Evolutionary conservation across 1,284 basidiomycete genomes (phyloP).

Genomic region (Fomitopsis schrenkii): DNA sequence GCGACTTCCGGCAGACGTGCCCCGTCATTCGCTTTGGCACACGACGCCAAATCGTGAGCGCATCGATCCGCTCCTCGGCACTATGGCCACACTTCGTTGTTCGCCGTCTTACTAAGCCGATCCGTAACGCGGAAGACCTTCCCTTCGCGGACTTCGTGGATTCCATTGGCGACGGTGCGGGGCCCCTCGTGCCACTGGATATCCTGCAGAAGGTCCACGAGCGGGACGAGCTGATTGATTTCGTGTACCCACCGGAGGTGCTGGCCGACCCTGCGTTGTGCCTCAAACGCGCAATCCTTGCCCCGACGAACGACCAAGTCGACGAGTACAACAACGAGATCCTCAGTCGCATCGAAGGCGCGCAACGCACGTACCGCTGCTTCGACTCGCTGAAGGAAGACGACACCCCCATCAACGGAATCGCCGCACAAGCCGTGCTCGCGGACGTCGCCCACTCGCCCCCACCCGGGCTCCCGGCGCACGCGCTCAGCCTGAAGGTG

Average conservation of each 20-base stretch:
- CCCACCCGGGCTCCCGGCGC: conserved; percentile 29
- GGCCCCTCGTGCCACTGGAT: conserved; percentile 23
- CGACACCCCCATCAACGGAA: conserved; percentile 15
- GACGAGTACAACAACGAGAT: conserved; percentile 32
- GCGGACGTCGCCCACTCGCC: conserved; percentile 23
- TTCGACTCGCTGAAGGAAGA: conserved; percentile 28
- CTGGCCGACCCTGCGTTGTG: conserved; percentile 25
- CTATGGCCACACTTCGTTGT: conserved; percentile 30
- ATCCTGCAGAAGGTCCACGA: conserved; percentile 17
- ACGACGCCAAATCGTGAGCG: conserved; percentile 25
- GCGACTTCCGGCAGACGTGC: conserved; percentile 37
- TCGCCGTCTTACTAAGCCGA: conserved; percentile 27
- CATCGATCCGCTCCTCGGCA: conserved; percentile 33
- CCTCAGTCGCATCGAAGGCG: conserved; percentile 23
- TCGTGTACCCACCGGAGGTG: conserved; percentile 30
- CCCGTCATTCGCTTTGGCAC: conserved; percentile 31
- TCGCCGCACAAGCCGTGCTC: conserved; percentile 18
- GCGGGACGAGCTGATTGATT: conserved; percentile 27
- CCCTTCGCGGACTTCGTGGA: conserved; percentile 34
- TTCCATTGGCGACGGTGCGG: conserved; percentile 33
- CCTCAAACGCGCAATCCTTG: conserved; percentile 31
- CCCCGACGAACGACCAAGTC: conserved; percentile 34
- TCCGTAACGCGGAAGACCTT: conserved; percentile 34
- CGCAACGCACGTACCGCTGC: conserved; percentile 22
- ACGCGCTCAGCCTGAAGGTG: conserved; percentile 28